Conservation (phyloP, 352 stramenopile genomes). For the Phytophthora gonapodyides region DNA sequence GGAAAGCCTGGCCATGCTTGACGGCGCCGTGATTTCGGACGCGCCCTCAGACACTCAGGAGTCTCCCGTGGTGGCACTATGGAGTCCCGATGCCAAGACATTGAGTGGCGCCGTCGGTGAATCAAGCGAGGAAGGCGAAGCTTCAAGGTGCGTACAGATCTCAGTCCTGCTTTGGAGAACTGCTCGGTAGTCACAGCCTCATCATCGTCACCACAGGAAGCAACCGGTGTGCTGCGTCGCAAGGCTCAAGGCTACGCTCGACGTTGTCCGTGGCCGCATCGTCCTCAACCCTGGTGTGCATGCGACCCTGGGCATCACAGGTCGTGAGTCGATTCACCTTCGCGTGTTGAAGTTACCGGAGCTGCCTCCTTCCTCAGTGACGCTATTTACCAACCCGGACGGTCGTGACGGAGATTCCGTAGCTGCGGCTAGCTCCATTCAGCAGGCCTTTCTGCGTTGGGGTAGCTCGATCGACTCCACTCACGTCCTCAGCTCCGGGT, state of each 20-base stretch:
- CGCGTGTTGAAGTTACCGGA: constrained; percentile 63
- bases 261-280: constrained; percentile 41
- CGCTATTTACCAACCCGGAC: constrained; percentile 30
- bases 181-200: constrained; percentile 8
- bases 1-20: constrained; percentile 58
- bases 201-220: constrained; percentile 13
- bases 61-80: constrained; percentile 46
- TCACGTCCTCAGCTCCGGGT: constrained; percentile 39
- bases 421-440: constrained; percentile 19
- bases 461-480: constrained; percentile 19
- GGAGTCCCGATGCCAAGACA: constrained; percentile 25
- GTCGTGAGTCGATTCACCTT: constrained; percentile 37
- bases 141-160: constrained; percentile 11
- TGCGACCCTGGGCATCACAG: constrained; percentile 23
- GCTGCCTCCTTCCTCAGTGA: constrained; percentile 36
- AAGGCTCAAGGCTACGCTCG: constrained; percentile 45
- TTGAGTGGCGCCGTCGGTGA: constrained; percentile 2
- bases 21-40: constrained; percentile 49
- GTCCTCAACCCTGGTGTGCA: constrained; percentile 39
- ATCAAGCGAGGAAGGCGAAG: constrained; percentile 19
- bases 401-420: constrained; percentile 2
- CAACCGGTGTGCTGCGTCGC: constrained; percentile 34
- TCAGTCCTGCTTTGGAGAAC: background rate
- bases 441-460: constrained; percentile 44
- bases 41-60: constrained; percentile 40